phyloP scores from a whole-genome alignment of 1,284 basidiomycete species.

The Rhodotorula sp. region DNA sequence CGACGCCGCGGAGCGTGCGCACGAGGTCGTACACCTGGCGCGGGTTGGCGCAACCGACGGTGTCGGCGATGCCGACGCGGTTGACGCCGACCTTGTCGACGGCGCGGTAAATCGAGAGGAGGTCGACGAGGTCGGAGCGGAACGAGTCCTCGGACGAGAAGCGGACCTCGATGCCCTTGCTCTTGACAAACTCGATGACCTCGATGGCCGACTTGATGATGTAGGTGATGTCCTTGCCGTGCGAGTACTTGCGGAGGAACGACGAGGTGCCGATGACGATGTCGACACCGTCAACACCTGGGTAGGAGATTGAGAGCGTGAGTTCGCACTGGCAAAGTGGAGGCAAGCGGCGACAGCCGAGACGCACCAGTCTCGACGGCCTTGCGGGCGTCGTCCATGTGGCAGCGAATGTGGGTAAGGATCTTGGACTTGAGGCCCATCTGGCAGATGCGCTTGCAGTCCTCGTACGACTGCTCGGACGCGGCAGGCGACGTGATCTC shows the following conservation, averaged over 20 bases:
- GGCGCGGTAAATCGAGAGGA: conserved; percentile 97
- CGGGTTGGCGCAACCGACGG: conserved; percentile 98
- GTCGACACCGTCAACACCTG: conserved; percentile 97
- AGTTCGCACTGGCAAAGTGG: neutral
- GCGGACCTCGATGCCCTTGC: conserved; percentile 98
- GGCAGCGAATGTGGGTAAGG: conserved; percentile 98
- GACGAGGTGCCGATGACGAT: conserved; percentile 99
- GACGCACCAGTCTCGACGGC: conserved; percentile 91
- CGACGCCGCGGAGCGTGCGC: conserved; percentile 91
- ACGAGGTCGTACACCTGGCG: conserved; percentile 99
- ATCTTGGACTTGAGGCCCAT: conserved; percentile 96
- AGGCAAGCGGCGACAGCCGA: too few species aligned
- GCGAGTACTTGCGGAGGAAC: conserved; percentile 98
- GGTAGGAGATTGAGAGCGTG: neutral
- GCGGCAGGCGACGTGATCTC: conserved; percentile 98
- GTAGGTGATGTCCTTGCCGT: conserved; percentile 99
- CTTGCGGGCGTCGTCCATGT: conserved; percentile 99
- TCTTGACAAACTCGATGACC: conserved; percentile 99
- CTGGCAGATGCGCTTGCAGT: conserved; percentile 99
- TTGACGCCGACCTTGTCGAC: conserved; percentile 99
- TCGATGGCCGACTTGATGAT: conserved; percentile 96
- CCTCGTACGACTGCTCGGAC: conserved; percentile 89
- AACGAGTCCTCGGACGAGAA: conserved; percentile 99
- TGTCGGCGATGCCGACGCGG: conserved; percentile 98
- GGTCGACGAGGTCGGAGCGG: conserved; percentile 98